Evolutionary conservation across 1,139 yeast genomes (phyloP), one percentile per base, ranked within the genome.

Genomic region (Debaryomycetaceae sp.): DNA sequence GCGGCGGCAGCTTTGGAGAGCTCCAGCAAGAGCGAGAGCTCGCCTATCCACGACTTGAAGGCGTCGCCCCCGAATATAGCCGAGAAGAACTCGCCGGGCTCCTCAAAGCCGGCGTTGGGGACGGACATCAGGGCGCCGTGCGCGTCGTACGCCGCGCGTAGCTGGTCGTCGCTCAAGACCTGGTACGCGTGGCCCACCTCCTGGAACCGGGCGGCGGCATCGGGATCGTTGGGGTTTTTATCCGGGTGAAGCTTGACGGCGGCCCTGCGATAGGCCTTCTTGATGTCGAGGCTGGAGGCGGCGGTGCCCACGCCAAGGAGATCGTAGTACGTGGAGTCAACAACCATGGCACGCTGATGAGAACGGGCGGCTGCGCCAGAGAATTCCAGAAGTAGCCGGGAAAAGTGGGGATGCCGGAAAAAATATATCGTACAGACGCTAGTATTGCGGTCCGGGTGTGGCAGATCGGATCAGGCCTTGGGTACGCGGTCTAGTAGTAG

Each of bases 191-290:
- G 85, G 21, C 82, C 81, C 10, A 77, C 76, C 32, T 67, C 77
- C 46, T 77, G 82, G 41, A 77, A 77, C 44, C 63, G 68, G 13
- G 64, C 57, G 26, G 87, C 87, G 4, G 96, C 95, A 18, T 62
- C 60, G 5, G 90, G 87, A 44, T 79, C 82, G 43, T 78, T 74
- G 6, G 96, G 97, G 46, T 90, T 86, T 59, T 90, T 92, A 53
- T 90, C 98, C 1, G 98, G 98, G 53, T 92, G 98, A 37, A 86
- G 79, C 34, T 60, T 65, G 50, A 90, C 77, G 6, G 97, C 97
- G 47, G 78, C 77, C 53, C 79, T 80, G 37, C 98, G 68, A 56
- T 90, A 90, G 1, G 96, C 95, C 53, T 83, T 85, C 53, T 90
- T 92, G 54, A 90, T 87, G 33, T 85, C 94, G 18, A 75, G 62